These are phyloP conservation scores for Pichia rugopelliculosa DNA, from an alignment of 805 yeast genomes.

Conservation along the genomic window DNA sequence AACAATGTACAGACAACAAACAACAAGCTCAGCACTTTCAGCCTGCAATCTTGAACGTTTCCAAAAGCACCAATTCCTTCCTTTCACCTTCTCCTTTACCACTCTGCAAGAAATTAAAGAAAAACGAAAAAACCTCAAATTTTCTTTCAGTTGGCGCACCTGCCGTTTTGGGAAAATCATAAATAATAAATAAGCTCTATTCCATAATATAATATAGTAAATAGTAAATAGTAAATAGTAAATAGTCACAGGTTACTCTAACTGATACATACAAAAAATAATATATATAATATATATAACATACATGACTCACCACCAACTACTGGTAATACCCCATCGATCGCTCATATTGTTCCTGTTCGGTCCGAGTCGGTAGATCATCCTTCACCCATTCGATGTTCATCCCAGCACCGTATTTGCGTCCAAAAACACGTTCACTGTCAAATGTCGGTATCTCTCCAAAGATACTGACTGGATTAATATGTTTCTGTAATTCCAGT, in stretches of 20 bases:
- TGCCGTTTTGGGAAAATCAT: conserved; percentile 18
- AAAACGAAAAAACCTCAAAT: no score
- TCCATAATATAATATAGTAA: no score
- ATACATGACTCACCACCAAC: no score
- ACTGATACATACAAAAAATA: not conserved
- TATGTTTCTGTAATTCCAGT: not conserved
- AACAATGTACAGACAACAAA: no score
- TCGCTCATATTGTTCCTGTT: conserved; percentile 22
- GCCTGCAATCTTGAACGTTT: no score
- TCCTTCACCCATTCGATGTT: conserved; percentile 21
- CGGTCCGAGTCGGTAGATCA: conserved; percentile 19
- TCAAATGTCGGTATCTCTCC: conserved; percentile 19
- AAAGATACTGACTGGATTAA: conserved; percentile 23
- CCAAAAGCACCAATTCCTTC: no score
- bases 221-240: no score
- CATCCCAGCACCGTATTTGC: conserved; percentile 17
- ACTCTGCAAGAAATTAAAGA: no score
- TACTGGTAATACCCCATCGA: conserved; percentile 21
- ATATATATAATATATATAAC: no score
- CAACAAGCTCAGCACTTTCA: no score
- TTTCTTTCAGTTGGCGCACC: conserved; percentile 12
- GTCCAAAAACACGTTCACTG: conserved; percentile 20
- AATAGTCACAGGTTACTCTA: no score
- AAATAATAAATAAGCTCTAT: conserved; percentile 17
- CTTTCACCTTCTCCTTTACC: no score